These are phyloP conservation scores for Barnettozyma sp. DNA, from an alignment of 805 yeast species.

Conservation along the genomic window DNA sequence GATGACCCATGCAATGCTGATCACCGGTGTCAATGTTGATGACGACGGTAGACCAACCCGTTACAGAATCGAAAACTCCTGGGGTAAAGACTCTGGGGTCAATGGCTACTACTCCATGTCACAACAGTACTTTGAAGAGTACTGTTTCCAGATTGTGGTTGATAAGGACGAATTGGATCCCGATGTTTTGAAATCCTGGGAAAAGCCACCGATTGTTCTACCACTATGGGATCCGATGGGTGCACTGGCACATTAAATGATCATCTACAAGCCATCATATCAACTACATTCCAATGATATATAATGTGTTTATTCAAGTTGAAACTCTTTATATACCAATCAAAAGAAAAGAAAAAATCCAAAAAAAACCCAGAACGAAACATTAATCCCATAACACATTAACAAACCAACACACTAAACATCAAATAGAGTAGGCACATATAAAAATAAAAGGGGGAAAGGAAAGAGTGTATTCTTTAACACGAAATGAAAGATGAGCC, in stretches of 20 bases:
- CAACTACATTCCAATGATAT: too few species aligned
- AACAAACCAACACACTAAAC: constrained; percentile 11
- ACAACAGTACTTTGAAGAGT: constrained; percentile 67
- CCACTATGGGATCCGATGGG: constrained; percentile 83
- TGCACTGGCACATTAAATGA: constrained; percentile 50
- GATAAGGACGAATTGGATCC: constrained; percentile 40
- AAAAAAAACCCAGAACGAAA: constrained; percentile 10
- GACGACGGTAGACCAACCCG: constrained; percentile 51
- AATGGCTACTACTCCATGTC: constrained; percentile 69
- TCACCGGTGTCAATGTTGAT: constrained; percentile 75
- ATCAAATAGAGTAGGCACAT: too few species aligned
- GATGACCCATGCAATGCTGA: constrained; percentile 89
- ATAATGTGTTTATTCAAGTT: neutral
- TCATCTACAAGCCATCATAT: too few species aligned
- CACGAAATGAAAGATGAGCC: constrained; percentile 10
- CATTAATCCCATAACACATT: constrained; percentile 15
- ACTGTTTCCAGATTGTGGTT: constrained; percentile 65
- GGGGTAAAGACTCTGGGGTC: constrained; percentile 64
- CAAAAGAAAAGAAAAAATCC: neutral
- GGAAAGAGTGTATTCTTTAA: too few species aligned
- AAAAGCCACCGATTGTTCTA: constrained; percentile 42
- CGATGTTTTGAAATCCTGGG: constrained; percentile 25
- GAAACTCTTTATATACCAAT: neutral
- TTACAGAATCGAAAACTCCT: constrained; percentile 71
- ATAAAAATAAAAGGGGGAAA: too few species aligned